Base-by-base conservation (phyloP, 2,329 filamentous ascomycete species). In the Paradendryphiella salina region DNA sequence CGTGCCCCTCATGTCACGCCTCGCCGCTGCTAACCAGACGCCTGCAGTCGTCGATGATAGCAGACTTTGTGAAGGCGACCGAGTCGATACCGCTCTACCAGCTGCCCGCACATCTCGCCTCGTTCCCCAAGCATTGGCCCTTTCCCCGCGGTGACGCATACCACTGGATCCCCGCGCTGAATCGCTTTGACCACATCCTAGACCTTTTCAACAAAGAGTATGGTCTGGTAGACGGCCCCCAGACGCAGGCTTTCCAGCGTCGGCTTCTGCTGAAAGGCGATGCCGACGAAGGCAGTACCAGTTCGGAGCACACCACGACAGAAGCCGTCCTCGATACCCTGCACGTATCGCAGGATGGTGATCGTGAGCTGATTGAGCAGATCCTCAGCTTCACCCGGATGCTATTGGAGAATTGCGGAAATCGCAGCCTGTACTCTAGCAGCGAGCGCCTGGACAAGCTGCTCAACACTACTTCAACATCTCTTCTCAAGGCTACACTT, bases 141-240 rank as follows among this genome's bases (percentile, higher is more conserved):
- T 96, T 97, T 68, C 93, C 93, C 32, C 85, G 93, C 72, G 95
- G 94, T 54, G 94, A 99, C 72, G 79, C 97, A 23, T 97, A 97
- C 72, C 93, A 99, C 79, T 99, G 95, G 95, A 96, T 99, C 61
- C 87, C 89, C 21, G 82, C 96, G 18, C 77, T 99, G 53, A 96
- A 99, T 73, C 87, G 91, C 50, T 97, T 99, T 74, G 94, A 99
- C 74, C 84, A 83, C 66, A 85, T 97, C 58, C 78, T 99, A 33
- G 90, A 96, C 64, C 79, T 84, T 32, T 91, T 96, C 71, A 90
- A 86, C 73, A 80, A 83, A 49, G 86, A 85, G 59, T 99, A 99
- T 76, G 85, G 85, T 55, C 79, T 99, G 48, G 84, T 85, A 54
- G 82, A 87, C 51, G 90, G 90, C 0, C 90, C 91, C 1, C 95